Evolutionary conservation across 805 yeast genomes (phyloP).

Genomic region (Saccharomycopsis fermentans): DNA sequence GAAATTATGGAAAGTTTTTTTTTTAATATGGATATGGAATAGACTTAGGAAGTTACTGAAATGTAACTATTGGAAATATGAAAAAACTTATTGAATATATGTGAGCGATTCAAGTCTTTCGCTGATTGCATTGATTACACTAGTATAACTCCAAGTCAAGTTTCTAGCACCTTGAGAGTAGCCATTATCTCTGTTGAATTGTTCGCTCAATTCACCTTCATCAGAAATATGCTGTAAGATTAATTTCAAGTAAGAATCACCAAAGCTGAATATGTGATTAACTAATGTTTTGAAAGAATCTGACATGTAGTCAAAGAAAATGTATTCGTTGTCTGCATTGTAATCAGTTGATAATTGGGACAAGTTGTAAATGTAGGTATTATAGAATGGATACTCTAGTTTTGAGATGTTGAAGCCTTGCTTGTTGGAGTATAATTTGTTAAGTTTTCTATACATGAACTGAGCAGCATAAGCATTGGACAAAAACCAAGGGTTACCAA

Average conservation of each 20-base stretch:
- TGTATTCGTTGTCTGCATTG: constrained; percentile 2
- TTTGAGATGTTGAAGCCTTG: constrained; percentile 35
- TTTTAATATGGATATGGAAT: constrained; percentile 17
- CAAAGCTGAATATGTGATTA: constrained; percentile 38
- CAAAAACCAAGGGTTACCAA: constrained; percentile 80
- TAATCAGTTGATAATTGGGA: constrained; percentile 5
- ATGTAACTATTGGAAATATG: background rate
- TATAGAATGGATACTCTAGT: constrained; percentile 27
- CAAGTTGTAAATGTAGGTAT: constrained; percentile 22
- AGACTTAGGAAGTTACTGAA: no score
- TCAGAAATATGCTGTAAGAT: constrained; percentile 49
- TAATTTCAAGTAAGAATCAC: constrained; percentile 57
- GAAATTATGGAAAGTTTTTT: constrained; percentile 13
- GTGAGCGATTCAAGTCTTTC: constrained; percentile 36
- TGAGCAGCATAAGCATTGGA: constrained; percentile 64
- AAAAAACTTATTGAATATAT: constrained; percentile 23
- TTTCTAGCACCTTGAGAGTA: constrained; percentile 80
- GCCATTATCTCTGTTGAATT: constrained; percentile 72
- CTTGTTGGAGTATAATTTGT: constrained; percentile 30
- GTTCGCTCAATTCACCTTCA: constrained; percentile 78
- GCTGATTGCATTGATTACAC: constrained; percentile 59
- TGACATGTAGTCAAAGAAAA: constrained; percentile 14
- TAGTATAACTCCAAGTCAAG: constrained; percentile 85
- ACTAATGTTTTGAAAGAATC: constrained; percentile 38
- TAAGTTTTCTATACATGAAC: constrained; percentile 44